Conservation (phyloP, 108 stramenopile genomes). For the Stephanodiscus minutulus region DNA sequence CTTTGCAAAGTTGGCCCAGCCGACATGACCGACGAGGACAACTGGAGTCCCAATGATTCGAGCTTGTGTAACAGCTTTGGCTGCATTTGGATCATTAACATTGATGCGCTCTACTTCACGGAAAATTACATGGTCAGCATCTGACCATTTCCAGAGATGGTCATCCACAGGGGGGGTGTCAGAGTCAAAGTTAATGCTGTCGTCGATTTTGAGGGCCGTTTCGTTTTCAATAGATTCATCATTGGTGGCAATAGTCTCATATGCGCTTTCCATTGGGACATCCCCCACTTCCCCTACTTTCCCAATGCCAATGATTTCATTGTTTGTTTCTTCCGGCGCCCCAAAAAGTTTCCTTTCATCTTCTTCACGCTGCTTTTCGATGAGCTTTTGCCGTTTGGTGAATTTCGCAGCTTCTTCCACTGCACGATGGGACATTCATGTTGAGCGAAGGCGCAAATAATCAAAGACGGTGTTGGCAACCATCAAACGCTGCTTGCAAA, state of each 20-base stretch:
- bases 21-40: constrained; percentile 67
- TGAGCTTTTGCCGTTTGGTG: constrained; percentile 36
- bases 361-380: constrained; percentile 42
- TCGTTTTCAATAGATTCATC: constrained; percentile 16
- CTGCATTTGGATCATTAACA: constrained; percentile 52
- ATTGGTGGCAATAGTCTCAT: constrained; percentile 2
- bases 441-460: constrained; percentile 1
- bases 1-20: constrained; percentile 78
- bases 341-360: constrained; percentile 51
- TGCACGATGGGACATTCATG: constrained; percentile 6
- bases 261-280: constrained; percentile 4
- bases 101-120: constrained; percentile 61
- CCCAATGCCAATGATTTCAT: background rate
- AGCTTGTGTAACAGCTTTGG: constrained; percentile 57
- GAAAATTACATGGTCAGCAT: constrained; percentile 52
- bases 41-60: constrained; percentile 70
- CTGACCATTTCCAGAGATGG: constrained; percentile 49
- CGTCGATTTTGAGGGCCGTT: background rate
- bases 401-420: constrained; percentile 48
- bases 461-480: constrained; percentile 6
- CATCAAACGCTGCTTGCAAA: constrained; percentile 2
- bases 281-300: background rate
- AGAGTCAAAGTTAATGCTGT: constrained; percentile 11
- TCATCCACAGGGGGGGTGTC: constrained; percentile 19
- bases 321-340: background rate